phyloP scores from a whole-genome alignment of 2,329 filamentous ascomycete genomes.

The Sphaerulina populicola region DNA sequence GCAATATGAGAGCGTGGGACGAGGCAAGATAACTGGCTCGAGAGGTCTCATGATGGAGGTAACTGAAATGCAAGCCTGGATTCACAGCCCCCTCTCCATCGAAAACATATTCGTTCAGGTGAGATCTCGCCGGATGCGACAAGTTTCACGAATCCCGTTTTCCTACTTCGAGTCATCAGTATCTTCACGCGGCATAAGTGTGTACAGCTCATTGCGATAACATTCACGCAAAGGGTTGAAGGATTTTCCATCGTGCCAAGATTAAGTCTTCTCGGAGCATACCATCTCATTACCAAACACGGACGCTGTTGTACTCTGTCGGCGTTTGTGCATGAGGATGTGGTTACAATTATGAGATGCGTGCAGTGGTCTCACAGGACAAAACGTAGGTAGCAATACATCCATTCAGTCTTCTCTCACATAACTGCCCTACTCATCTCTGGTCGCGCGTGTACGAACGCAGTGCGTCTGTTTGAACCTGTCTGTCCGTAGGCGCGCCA shows the following conservation, averaged over 20 bases:
- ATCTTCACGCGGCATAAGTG: conserved; percentile 51
- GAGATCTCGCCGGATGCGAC: background rate
- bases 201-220: conserved; percentile 57
- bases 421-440: no score
- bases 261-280: conserved; percentile 36
- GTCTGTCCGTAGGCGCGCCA: no score
- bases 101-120: conserved; percentile 4
- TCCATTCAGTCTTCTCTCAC: background rate
- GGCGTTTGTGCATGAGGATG: conserved; percentile 57
- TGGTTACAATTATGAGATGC: conserved; percentile 42
- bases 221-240: conserved; percentile 56
- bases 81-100: conserved; percentile 6
- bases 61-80: conserved; percentile 23
- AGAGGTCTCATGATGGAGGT: conserved; percentile 11
- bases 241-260: conserved; percentile 58
- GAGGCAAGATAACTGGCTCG: conserved; percentile 7
- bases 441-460: no score
- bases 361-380: background rate
- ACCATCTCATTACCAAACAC: conserved; percentile 60
- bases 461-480: no score
- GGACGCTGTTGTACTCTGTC: conserved; percentile 41
- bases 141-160: background rate
- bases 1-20: conserved; percentile 10
- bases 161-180: background rate
- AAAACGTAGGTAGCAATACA: background rate